phyloP scores from a whole-genome alignment of 768 basidiomycete genomes.

The Lactifluus piperatus region DNA sequence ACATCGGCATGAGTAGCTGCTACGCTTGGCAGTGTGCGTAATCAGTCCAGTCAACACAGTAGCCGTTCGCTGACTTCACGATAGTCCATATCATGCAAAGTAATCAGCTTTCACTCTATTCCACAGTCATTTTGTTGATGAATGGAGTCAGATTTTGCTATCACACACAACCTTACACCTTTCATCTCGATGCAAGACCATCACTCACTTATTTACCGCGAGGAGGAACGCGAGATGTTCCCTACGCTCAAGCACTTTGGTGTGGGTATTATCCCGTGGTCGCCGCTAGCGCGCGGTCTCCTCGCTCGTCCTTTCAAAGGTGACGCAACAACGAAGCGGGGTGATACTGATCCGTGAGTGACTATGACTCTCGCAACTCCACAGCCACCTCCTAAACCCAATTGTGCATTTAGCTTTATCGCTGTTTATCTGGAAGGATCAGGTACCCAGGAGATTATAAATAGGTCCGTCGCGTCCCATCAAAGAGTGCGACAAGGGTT shows the following conservation, averaged over 20 bases:
- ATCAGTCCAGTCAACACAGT: not conserved
- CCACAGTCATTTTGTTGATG: constrained; percentile 9
- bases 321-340: not conserved
- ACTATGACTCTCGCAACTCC: no score
- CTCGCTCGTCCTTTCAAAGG: constrained; percentile 14
- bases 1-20: constrained; percentile 27
- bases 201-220: constrained; percentile 32
- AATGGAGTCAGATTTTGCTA: constrained; percentile 17
- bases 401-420: not conserved
- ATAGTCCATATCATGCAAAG: constrained; percentile 19
- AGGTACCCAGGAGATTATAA: constrained; percentile 15
- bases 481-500: not conserved
- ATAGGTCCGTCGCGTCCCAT: constrained; percentile 1
- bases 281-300: constrained; percentile 16
- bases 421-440: not conserved
- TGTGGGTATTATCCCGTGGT: constrained; percentile 18
- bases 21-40: constrained; percentile 26
- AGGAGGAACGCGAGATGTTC: constrained; percentile 33
- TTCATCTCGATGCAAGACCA: constrained; percentile 20
- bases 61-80: constrained; percentile 4
- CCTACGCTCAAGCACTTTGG: constrained; percentile 23
- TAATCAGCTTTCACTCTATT: not conserved
- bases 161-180: constrained; percentile 12
- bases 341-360: constrained; percentile 1
- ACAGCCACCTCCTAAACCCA: not conserved